Percentiles rank a stretch among this genome's conserved stretches.
Evolutionary conservation across 2,329 filamentous ascomycete species (phyloP).

Genomic region (Ilyonectria destructans): DNA sequence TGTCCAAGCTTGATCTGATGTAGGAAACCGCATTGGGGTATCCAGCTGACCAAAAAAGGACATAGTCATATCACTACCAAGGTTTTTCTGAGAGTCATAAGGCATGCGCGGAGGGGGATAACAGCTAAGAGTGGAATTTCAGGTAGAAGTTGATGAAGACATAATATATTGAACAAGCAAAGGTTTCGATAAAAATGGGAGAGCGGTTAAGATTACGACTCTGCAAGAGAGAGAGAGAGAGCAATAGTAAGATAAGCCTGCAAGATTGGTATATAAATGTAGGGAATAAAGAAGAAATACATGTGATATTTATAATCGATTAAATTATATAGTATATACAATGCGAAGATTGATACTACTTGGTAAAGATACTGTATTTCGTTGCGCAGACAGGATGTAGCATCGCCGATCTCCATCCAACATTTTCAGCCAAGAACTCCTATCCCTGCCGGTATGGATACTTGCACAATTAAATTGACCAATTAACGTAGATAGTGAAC

Average conservation of each 20-base stretch:
- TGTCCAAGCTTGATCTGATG: neutral
- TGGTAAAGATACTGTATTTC: too few relatives aligned
- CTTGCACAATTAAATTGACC: too few relatives aligned
- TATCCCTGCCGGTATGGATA: too few relatives aligned
- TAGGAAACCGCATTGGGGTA: too few relatives aligned
- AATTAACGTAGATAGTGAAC: neutral
- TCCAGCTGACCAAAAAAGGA: too few relatives aligned
- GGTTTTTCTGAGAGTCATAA: too few relatives aligned
- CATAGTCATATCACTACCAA: too few relatives aligned
- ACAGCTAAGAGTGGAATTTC: slow-evolving; percentile 22
- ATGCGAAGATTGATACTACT: slow-evolving; percentile 2
- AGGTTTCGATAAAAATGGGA: neutral
- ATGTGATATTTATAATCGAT: slow-evolving; percentile 7
- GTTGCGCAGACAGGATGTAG: too few relatives aligned
- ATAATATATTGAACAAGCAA: slow-evolving; percentile 13
- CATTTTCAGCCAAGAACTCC: too few relatives aligned
- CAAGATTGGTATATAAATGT: neutral
- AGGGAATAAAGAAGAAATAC: neutral
- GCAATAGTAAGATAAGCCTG: too few relatives aligned
- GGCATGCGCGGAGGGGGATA: neutral
- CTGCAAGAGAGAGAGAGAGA: neutral
- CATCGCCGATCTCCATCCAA: too few relatives aligned
- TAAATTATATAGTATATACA: neutral
- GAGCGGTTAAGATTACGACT: slow-evolving; percentile 7
- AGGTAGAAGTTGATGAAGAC: slow-evolving; percentile 21